Evolutionary conservation across 352 stramenopile species (phyloP).

Genomic region (Phytophthora capsici): DNA sequence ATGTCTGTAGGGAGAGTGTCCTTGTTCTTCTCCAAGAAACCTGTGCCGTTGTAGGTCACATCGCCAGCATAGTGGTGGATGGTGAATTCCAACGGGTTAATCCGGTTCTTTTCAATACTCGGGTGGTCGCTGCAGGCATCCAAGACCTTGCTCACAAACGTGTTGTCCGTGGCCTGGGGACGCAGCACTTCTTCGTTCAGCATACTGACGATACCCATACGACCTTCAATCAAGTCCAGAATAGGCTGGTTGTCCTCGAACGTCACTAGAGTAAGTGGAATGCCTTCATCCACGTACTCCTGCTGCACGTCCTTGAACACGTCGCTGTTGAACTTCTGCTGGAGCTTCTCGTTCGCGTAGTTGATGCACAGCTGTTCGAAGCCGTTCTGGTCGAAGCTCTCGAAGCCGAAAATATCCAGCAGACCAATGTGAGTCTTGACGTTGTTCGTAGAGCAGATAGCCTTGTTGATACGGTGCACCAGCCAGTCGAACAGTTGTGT

Average conservation of each 20-base stretch:
- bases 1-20: slow-evolving; percentile 84
- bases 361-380: slow-evolving; percentile 95
- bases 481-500: slow-evolving; percentile 97
- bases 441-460: slow-evolving; percentile 79
- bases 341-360: slow-evolving; percentile 92
- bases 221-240: slow-evolving; percentile 90
- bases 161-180: slow-evolving; percentile 81
- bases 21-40: slow-evolving; percentile 89
- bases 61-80: slow-evolving; percentile 87
- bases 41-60: slow-evolving; percentile 79
- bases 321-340: slow-evolving; percentile 92
- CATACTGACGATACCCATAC: slow-evolving; percentile 90
- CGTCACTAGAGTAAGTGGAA: slow-evolving; percentile 81
- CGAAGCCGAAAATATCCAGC: slow-evolving; percentile 97
- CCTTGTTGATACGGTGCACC: slow-evolving; percentile 87
- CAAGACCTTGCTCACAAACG: slow-evolving; percentile 86
- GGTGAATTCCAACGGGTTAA: slow-evolving; percentile 84
- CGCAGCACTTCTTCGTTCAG: slow-evolving; percentile 96
- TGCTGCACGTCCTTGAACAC: slow-evolving; percentile 96
- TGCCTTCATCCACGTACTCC: slow-evolving; percentile 95
- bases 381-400: slow-evolving; percentile 90
- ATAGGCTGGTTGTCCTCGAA: slow-evolving; percentile 94
- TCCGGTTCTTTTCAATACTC: slow-evolving; percentile 85
- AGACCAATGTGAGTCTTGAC: slow-evolving; percentile 89
- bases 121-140: slow-evolving; percentile 80